phyloP scores from a whole-genome alignment of 1,284 basidiomycete genomes.

The Rhodotorula sp. region DNA sequence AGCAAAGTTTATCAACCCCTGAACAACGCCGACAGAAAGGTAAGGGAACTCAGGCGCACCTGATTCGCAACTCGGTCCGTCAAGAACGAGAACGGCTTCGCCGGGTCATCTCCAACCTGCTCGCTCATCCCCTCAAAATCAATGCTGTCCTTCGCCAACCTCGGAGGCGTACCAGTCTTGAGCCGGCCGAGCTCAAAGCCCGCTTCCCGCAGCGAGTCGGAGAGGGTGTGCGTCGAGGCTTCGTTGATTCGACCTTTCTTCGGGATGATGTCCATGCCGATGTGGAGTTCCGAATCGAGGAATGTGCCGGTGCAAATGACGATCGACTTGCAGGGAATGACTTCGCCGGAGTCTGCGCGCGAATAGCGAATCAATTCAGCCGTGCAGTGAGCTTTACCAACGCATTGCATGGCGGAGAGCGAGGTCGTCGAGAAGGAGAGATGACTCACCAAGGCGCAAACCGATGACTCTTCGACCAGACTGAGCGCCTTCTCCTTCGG shows the following conservation, averaged over 20 bases:
- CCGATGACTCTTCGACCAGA: constrained; percentile 61
- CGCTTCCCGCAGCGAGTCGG: constrained; percentile 67
- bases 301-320: constrained; percentile 90
- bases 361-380: neutral
- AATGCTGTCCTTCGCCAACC: constrained; percentile 69
- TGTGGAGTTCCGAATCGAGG: constrained; percentile 81
- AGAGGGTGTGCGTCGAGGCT: constrained; percentile 60
- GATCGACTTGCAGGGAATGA: constrained; percentile 72
- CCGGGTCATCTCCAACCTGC: constrained; percentile 42
- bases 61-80: constrained; percentile 53
- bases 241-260: constrained; percentile 67
- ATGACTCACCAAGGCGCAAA: constrained; percentile 63
- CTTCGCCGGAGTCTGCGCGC: constrained; percentile 65
- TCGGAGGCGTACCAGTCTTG: constrained; percentile 85
- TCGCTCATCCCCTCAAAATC: constrained; percentile 61
- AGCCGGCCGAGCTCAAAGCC: constrained; percentile 78
- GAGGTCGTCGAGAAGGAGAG: neutral
- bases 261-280: constrained; percentile 72
- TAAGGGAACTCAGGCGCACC: constrained; percentile 42
- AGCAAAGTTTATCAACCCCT: neutral
- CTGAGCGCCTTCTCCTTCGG: neutral
- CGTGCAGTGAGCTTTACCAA: no score
- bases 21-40: no score
- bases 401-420: no score
- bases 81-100: constrained; percentile 46